Evolutionary conservation across 1,284 basidiomycete genomes (phyloP).

Genomic region (Fomitopsis schrenkii): DNA sequence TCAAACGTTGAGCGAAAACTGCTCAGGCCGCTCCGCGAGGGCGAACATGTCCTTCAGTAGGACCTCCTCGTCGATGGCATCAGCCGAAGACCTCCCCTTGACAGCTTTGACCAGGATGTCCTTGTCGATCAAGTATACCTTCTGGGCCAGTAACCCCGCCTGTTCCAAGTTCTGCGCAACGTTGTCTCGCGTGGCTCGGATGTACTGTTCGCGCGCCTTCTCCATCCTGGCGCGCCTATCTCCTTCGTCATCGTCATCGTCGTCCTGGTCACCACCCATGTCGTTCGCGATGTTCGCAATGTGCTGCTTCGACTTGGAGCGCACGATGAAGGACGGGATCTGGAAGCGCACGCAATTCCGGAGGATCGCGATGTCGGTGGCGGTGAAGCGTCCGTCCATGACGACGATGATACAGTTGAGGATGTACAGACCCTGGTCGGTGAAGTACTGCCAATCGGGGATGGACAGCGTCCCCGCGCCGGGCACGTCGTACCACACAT

Average conservation of each 20-base stretch:
- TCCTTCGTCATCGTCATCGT: neutral
- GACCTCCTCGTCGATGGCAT: neutral
- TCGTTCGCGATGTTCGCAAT: neutral
- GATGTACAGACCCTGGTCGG: neutral
- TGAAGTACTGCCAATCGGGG: conserved; percentile 1
- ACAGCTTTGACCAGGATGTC: neutral
- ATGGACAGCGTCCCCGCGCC: neutral
- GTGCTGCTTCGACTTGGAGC: neutral
- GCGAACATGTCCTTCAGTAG: neutral
- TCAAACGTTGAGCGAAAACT: neutral
- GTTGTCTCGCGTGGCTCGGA: neutral
- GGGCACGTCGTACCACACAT: conserved; percentile 1
- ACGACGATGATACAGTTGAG: neutral
- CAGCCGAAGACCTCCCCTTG: neutral
- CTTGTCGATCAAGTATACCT: conserved; percentile 4
- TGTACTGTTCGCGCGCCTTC: neutral
- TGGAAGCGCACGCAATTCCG: neutral
- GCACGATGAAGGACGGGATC: neutral
- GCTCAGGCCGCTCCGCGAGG: neutral
- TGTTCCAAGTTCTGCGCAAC: conserved; percentile 1
- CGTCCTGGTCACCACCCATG: neutral
- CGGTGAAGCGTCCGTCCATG: neutral
- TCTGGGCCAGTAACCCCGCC: neutral
- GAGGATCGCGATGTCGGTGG: neutral
- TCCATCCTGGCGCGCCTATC: neutral